A percentile compares a stretch with the other conserved stretches of the same genome.
Conservation (phyloP, 2,329 filamentous ascomycete genomes). For the Penicillium polonicum region DNA sequence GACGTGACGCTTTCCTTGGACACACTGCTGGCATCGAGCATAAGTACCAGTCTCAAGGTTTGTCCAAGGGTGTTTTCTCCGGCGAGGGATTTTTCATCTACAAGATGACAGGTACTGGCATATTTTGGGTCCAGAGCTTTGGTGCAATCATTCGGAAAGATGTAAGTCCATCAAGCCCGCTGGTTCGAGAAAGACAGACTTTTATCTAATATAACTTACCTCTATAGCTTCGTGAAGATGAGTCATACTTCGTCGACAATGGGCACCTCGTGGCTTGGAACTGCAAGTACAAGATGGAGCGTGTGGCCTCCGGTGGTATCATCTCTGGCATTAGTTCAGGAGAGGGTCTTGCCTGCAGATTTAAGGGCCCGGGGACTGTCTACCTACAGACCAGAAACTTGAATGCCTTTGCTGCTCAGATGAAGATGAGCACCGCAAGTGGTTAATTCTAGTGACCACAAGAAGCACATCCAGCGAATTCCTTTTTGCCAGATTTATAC, state of each 20-base stretch:
- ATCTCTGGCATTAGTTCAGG: constrained; percentile 80
- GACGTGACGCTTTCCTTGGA: constrained; percentile 82
- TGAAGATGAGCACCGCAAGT: constrained; percentile 44
- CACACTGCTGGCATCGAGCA: constrained; percentile 84
- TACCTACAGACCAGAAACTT: constrained; percentile 92
- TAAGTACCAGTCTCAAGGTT: constrained; percentile 79
- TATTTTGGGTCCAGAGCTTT: constrained; percentile 89
- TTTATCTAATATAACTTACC: neutral
- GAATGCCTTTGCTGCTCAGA: constrained; percentile 58
- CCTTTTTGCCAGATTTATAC: neutral
- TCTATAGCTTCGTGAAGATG: constrained; percentile 54
- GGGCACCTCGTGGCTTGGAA: constrained; percentile 96
- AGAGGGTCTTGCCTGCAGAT: constrained; percentile 92
- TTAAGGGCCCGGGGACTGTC: constrained; percentile 83
- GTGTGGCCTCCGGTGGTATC: constrained; percentile 85
- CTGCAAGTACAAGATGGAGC: constrained; percentile 86
- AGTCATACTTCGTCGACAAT: constrained; percentile 91
- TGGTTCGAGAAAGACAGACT: too few species aligned
- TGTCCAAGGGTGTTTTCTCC: constrained; percentile 89
- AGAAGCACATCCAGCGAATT: too few species aligned
- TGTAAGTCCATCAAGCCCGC: constrained; percentile 45
- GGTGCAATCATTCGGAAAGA: constrained; percentile 95
- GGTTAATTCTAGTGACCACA: constrained; percentile 7
- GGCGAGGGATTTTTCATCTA: constrained; percentile 92
- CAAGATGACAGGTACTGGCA: constrained; percentile 74